phyloP scores from a whole-genome alignment of 148 eudicot species.

The Polygonum maritimum region DNA sequence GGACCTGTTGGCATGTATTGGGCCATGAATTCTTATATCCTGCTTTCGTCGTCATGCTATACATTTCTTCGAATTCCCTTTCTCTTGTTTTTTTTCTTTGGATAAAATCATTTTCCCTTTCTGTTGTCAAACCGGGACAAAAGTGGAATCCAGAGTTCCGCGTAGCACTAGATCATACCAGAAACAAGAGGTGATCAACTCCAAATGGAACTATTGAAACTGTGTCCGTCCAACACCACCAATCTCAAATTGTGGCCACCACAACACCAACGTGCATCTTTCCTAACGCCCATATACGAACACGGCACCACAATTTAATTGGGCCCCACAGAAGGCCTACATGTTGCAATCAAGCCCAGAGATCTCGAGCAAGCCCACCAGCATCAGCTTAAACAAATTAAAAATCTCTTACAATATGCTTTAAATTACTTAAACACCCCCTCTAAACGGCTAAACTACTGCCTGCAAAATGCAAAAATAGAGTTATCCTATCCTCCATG shows the following conservation, averaged over 20 bases:
- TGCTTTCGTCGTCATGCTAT: too few species aligned
- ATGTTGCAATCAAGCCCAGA: background rate
- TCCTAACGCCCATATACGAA: background rate
- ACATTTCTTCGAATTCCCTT: too few species aligned
- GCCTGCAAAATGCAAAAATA: background rate
- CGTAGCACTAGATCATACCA: conserved; percentile 1
- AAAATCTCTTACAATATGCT: background rate
- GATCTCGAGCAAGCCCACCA: background rate
- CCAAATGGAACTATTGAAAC: background rate
- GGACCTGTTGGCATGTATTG: too few species aligned
- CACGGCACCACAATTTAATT: background rate
- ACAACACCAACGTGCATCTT: background rate
- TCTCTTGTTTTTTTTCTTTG: too few species aligned
- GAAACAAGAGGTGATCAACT: background rate
- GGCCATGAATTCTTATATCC: too few species aligned
- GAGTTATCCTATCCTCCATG: background rate
- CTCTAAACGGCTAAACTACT: background rate
- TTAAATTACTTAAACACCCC: background rate
- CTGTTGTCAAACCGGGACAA: background rate
- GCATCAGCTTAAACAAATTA: background rate
- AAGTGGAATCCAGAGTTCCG: background rate
- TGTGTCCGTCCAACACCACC: background rate
- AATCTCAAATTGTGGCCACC: background rate
- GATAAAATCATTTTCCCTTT: too few species aligned
- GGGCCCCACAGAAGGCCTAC: background rate